Base-by-base conservation (phyloP, 495 filamentous ascomycete genomes). In the Aspergillus cristatus region DNA sequence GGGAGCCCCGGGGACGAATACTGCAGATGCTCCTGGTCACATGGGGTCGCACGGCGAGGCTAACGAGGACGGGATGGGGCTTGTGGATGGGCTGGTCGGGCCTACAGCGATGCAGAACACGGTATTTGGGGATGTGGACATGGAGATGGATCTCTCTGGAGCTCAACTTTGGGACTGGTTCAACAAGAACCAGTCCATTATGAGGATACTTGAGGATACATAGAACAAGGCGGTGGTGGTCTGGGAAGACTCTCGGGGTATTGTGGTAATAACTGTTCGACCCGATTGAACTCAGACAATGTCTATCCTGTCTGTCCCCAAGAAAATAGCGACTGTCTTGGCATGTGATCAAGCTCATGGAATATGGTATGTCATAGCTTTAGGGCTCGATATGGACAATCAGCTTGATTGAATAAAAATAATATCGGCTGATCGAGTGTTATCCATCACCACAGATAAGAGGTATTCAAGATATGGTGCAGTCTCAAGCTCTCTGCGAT, bases 381-480 rank as follows among this genome's bases (percentile, higher is more conserved):
- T n/a, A n/a, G n/a, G n/a, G n/a, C n/a, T n/a, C n/a, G n/a, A n/a
- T n/a, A n/a, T n/a, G n/a, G n/a, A n/a, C n/a, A n/a, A n/a, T n/a
- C n/a, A n/a, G n/a, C n/a, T n/a, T n/a, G n/a, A n/a, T n/a, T n/a
- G n/a, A n/a, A n/a, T n/a, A n/a, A n/a, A n/a, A n/a, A n/a, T n/a
- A n/a, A n/a, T n/a, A n/a, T n/a, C n/a, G n/a, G 11, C 11, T 14
- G 16, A 47, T 14, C 15, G 34, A 18, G 37, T 52, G 0, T 34
- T 55, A 4, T 16, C 24, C 7, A 14, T 55, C 7, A 55, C 32
- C 7, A 46, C 40, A n/a, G 42, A 54, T 41, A 54, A 54, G 20
- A 14, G 24, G 32, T 17, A 32, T 52, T 18, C 32, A 47, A 16
- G 42, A 40, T 1, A 14, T 24, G 12, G 14, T 44, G 46, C 24